Evolutionary conservation across 306 rosid species (phyloP).

Genomic region (Argentina anserina): DNA sequence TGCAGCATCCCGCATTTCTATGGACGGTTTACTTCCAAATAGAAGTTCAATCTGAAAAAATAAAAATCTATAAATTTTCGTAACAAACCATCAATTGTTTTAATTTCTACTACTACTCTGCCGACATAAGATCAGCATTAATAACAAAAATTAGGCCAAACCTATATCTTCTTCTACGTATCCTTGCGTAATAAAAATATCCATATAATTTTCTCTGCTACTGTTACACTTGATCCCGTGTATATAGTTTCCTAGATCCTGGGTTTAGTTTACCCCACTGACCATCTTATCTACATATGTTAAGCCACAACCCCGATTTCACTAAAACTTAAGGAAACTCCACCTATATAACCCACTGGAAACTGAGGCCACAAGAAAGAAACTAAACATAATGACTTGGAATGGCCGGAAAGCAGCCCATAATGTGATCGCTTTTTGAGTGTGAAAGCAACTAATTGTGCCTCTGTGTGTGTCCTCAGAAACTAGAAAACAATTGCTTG

Average conservation of each 20-base stretch:
- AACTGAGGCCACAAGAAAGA: background rate
- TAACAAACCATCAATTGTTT: background rate
- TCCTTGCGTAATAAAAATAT: background rate
- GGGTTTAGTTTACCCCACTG: background rate
- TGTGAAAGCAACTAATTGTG: background rate
- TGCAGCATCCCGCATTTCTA: constrained; percentile 82
- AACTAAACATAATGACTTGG: background rate
- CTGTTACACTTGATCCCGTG: background rate
- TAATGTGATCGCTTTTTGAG: background rate
- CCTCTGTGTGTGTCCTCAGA: background rate
- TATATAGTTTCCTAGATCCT: background rate
- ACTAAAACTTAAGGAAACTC: background rate
- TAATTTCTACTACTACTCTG: background rate
- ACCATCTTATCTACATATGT: background rate
- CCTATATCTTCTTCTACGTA: background rate
- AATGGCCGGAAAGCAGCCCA: background rate
- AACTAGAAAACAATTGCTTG: background rate
- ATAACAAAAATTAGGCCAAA: background rate
- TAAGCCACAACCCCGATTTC: background rate
- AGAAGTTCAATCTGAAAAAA: constrained; percentile 47
- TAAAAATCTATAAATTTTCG: background rate
- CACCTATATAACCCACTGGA: background rate
- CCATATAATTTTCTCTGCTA: background rate
- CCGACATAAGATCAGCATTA: background rate
- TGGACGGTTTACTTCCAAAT: constrained; percentile 69